Conservation (phyloP, 2,329 filamentous ascomycete genomes). For the Botrytis tulipae region DNA sequence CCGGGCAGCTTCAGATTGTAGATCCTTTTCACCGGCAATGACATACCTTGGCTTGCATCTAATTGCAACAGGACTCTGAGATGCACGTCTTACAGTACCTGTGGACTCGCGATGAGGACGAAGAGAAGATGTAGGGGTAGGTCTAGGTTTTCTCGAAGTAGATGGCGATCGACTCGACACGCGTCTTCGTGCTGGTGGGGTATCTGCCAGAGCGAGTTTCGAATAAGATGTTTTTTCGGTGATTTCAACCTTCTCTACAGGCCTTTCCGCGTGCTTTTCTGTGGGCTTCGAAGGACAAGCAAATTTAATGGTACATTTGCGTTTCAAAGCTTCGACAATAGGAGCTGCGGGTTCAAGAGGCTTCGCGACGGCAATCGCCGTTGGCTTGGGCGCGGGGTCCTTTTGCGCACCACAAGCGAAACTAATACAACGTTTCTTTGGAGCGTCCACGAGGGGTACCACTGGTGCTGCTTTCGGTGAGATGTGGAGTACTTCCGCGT, state of each 20-base stretch:
- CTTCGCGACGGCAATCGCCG: conserved; percentile 37
- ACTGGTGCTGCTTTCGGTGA: conserved; percentile 48
- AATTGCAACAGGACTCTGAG: conserved; percentile 42
- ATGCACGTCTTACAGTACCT: conserved; percentile 38
- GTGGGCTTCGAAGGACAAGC: conserved; percentile 60
- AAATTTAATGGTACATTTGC: conserved; percentile 69
- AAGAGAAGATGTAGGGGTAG: conserved; percentile 17
- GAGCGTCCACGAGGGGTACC: conserved; percentile 56
- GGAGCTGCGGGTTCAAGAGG: conserved; percentile 34
- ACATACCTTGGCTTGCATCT: conserved; percentile 40
- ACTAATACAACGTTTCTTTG: conserved; percentile 85
- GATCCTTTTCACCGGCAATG: conserved; percentile 34
- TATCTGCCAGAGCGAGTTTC: conserved; percentile 20
- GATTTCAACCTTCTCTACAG: conserved; percentile 3
- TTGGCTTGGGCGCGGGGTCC: conserved; percentile 42
- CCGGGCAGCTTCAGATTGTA: conserved; percentile 51
- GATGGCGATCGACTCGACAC: conserved; percentile 33
- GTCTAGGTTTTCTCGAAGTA: conserved; percentile 34
- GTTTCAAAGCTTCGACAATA: conserved; percentile 45
- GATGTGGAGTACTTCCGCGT: conserved; percentile 26
- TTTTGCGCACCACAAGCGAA: conserved; percentile 77
- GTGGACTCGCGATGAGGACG: conserved; percentile 32
- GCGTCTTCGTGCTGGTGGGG: conserved; percentile 26
- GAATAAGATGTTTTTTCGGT: not conserved
- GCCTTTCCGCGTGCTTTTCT: conserved; percentile 35